Conservation (phyloP, 176 grass and related monocot species). For the Oropetium thomaeum region DNA sequence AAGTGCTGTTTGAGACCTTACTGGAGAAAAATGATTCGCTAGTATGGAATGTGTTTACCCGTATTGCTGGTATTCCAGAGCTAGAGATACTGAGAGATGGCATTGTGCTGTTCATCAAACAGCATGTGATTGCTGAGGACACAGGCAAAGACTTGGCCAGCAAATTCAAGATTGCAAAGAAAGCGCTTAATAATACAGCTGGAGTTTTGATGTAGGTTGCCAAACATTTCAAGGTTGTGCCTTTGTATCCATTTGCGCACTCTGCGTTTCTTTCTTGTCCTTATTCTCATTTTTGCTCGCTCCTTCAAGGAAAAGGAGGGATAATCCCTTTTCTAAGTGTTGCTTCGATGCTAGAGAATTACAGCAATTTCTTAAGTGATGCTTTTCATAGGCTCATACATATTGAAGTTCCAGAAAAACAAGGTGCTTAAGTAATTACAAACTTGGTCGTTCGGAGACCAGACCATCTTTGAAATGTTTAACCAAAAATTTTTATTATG, state of each 20-base stretch:
- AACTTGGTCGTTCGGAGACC: no score
- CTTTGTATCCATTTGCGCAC: neutral
- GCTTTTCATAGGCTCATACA: no score
- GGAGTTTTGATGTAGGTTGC: conserved; percentile 68
- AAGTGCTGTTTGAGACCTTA: conserved; percentile 72
- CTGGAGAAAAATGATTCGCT: conserved; percentile 54
- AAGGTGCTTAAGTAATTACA: no score
- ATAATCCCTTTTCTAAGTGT: no score
- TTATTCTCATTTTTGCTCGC: neutral
- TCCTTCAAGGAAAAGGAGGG: no score
- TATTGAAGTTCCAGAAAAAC: no score
- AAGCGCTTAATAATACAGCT: conserved; percentile 66
- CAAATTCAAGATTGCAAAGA: conserved; percentile 84
- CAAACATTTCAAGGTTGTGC: neutral
- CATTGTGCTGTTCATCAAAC: conserved; percentile 67
- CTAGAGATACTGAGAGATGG: conserved; percentile 60
- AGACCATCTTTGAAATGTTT: no score
- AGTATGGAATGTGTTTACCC: conserved; percentile 83
- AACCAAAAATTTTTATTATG: no score
- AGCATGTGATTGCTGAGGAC: conserved; percentile 58
- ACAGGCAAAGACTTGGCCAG: conserved; percentile 19
- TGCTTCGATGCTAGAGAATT: no score
- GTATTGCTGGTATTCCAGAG: conserved; percentile 60
- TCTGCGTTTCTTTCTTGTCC: no score
- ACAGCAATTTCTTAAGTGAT: no score